Percentiles rank a stretch among this genome's conserved stretches.
Conservation (phyloP, 495 filamentous ascomycete species). For the Xylaria cubensis region DNA sequence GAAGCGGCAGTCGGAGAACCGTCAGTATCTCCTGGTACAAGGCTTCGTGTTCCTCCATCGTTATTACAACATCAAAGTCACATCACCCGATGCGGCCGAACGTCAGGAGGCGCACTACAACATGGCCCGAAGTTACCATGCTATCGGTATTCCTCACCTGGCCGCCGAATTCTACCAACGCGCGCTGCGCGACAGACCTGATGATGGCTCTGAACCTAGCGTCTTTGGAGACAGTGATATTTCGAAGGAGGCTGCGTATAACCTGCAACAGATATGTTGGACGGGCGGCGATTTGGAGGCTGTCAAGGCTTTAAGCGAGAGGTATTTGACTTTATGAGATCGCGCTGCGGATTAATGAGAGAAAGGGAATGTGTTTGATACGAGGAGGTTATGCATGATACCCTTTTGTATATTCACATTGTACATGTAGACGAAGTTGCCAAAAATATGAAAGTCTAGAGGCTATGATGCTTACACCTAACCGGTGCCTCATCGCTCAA, state of each 20-base stretch:
- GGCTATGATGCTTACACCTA: not conserved
- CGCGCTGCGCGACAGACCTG: slow-evolving; percentile 33
- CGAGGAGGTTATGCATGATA: slow-evolving; percentile 1
- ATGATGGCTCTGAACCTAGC: slow-evolving; percentile 34
- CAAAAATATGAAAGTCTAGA: not conserved
- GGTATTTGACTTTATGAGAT: slow-evolving; percentile 49
- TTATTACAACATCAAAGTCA: slow-evolving; percentile 68
- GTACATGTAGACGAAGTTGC: not conserved
- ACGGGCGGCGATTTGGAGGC: slow-evolving; percentile 63
- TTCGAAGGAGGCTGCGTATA: slow-evolving; percentile 71
- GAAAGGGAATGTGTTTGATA: not conserved
- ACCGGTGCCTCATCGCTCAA: too few relatives aligned
- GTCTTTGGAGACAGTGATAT: slow-evolving; percentile 62
- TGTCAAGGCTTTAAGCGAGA: slow-evolving; percentile 64
- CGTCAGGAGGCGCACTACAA: slow-evolving; percentile 91
- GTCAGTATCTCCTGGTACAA: slow-evolving; percentile 84
- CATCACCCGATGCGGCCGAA: slow-evolving; percentile 50
- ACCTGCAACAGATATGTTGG: slow-evolving; percentile 70
- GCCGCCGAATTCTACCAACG: slow-evolving; percentile 76
- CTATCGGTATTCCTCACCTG: slow-evolving; percentile 78
- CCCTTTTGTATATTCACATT: slow-evolving; percentile 1
- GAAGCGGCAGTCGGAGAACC: slow-evolving; percentile 86
- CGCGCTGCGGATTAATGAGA: not conserved
- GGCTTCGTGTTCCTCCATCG: slow-evolving; percentile 79
- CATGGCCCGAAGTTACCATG: slow-evolving; percentile 78